These are phyloP conservation scores for Aurifilum marmelostoma DNA, from an alignment of 2,329 filamentous ascomycete genomes.

Conservation along the genomic window DNA sequence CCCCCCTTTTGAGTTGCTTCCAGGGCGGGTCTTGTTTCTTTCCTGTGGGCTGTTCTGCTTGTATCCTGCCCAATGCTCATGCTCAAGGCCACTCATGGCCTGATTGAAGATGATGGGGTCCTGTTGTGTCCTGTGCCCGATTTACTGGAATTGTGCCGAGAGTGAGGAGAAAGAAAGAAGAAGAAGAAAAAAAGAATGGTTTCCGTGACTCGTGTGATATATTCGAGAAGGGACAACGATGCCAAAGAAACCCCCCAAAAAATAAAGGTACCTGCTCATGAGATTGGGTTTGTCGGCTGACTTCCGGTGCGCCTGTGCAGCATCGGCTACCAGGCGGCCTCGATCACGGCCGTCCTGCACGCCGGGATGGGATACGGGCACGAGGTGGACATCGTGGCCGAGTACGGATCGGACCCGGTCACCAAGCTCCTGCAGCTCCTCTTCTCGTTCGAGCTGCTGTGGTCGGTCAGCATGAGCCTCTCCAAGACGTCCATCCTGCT, in stretches of 20 bases:
- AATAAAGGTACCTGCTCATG: background rate
- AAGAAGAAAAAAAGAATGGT: background rate
- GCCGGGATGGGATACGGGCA: constrained; percentile 12
- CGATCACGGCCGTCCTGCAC: background rate
- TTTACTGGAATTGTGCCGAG: background rate
- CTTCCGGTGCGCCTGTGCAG: background rate
- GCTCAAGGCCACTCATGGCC: background rate
- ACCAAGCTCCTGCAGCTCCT: constrained; percentile 6
- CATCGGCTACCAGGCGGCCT: constrained; percentile 11
- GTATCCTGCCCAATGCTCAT: background rate
- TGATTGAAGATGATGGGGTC: background rate
- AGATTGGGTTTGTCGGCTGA: background rate
- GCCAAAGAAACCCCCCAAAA: background rate
- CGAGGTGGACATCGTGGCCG: background rate
- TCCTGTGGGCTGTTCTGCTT: background rate
- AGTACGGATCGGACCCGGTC: constrained; percentile 5
- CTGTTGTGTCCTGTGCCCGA: background rate
- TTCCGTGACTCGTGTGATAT: background rate
- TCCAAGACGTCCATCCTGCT: constrained; percentile 38
- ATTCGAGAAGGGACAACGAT: background rate
- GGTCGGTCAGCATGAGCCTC: constrained; percentile 37
- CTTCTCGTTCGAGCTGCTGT: constrained; percentile 33
- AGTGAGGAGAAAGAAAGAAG: no score
- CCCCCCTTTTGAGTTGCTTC: background rate
- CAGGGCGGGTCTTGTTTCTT: background rate